phyloP scores from a whole-genome alignment of 2,329 filamentous ascomycete genomes.

The Ceratocystis lukuohia region DNA sequence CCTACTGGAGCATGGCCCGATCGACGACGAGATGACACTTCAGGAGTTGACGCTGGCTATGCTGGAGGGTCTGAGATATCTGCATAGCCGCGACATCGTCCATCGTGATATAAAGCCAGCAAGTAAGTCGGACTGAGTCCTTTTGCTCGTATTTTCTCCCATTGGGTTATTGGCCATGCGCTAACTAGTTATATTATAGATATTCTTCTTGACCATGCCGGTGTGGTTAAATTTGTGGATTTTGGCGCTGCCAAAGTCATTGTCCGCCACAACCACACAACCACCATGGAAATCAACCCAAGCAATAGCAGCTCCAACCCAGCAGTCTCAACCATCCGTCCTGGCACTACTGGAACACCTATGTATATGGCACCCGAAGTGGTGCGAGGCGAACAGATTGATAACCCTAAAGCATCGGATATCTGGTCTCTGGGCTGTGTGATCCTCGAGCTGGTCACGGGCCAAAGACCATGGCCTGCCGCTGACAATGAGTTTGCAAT shows the following conservation, averaged over 20 bases:
- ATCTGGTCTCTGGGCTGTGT: conserved; percentile 96
- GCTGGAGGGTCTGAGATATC: conserved; percentile 82
- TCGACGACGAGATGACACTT: conserved; percentile 94
- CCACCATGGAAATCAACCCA: conserved; percentile 48
- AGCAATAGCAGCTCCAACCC: conserved; percentile 48
- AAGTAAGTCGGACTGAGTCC: conserved; percentile 45
- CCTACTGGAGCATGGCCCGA: conserved; percentile 84
- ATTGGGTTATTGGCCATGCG: not conserved
- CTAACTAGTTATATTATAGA: conserved; percentile 36
- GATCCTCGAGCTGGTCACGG: conserved; percentile 93
- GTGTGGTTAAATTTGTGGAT: conserved; percentile 97
- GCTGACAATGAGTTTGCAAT: conserved; percentile 99
- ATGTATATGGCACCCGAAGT: conserved; percentile 99
- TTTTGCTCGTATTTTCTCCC: not conserved
- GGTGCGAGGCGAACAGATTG: conserved; percentile 62
- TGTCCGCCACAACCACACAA: conserved; percentile 42
- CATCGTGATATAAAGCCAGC: conserved; percentile 98
- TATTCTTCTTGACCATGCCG: conserved; percentile 90
- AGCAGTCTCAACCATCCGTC: not conserved
- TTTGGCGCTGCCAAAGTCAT: conserved; percentile 81
- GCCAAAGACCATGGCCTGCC: conserved; percentile 82
- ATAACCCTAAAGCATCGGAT: conserved; percentile 72
- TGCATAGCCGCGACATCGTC: conserved; percentile 82
- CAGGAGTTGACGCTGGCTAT: conserved; percentile 94
- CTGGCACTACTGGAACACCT: conserved; percentile 76